Percentiles rank a stretch among this genome's conserved stretches.
Evolutionary conservation across 2,329 filamentous ascomycete genomes (phyloP).

Genomic region (Microdochium paspali): DNA sequence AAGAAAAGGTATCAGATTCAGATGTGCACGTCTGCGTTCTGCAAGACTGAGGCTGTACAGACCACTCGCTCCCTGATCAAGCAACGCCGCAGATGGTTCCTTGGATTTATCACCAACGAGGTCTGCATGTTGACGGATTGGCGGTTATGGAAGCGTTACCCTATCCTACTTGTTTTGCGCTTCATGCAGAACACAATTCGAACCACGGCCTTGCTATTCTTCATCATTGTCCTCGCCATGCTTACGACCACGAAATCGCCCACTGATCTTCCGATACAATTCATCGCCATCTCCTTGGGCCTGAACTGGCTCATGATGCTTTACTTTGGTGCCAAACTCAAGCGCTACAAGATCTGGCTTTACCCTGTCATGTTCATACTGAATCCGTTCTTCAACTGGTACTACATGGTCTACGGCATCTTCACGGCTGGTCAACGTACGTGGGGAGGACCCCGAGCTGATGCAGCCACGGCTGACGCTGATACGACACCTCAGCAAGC

Average conservation of each 20-base stretch:
- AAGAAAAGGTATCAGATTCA: conserved; percentile 91
- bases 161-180: conserved; percentile 73
- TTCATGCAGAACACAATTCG: conserved; percentile 96
- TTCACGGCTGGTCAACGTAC: conserved; percentile 91
- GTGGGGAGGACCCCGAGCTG: conserved; percentile 88
- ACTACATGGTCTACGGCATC: conserved; percentile 95
- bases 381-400: conserved; percentile 97
- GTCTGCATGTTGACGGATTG: conserved; percentile 96
- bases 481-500: conserved; percentile 71
- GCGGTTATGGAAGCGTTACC: conserved; percentile 84
- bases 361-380: conserved; percentile 93
- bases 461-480: conserved; percentile 71
- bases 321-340: conserved; percentile 82
- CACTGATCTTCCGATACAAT: conserved; percentile 75
- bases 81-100: conserved; percentile 91
- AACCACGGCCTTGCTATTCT: conserved; percentile 87
- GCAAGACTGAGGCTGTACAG: conserved; percentile 95
- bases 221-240: conserved; percentile 83
- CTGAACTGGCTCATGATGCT: conserved; percentile 94
- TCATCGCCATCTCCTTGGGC: conserved; percentile 85
- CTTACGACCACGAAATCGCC: conserved; percentile 75
- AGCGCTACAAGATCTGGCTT: conserved; percentile 86
- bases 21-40: conserved; percentile 95
- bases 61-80: conserved; percentile 79
- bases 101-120: conserved; percentile 96